Percentiles rank a stretch among this genome's conserved stretches.
These are phyloP conservation scores for Naganishia sp. DNA, from an alignment of 1,284 basidiomycete species.

Conservation along the genomic window DNA sequence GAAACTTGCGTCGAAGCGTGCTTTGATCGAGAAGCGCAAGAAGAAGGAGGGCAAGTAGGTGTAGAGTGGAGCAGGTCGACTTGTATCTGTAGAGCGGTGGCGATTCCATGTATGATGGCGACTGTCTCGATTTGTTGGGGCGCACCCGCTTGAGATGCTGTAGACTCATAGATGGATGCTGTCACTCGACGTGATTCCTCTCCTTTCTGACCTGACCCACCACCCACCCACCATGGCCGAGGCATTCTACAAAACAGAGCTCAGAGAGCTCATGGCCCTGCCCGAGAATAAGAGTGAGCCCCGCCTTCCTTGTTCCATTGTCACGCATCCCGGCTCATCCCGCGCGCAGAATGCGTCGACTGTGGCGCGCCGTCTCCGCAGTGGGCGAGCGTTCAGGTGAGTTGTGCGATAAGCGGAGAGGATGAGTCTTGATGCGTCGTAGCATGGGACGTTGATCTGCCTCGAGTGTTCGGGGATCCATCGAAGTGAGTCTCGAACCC, in stretches of 20 bases:
- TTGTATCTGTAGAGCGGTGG: not conserved
- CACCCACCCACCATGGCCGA: constrained; percentile 62
- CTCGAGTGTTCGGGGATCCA: constrained; percentile 87
- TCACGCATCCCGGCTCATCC: not conserved
- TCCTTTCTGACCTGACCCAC: not conserved
- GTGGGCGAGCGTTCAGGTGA: constrained; percentile 67
- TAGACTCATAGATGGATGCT: not conserved
- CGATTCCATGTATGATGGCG: constrained; percentile 1
- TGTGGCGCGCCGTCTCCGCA: constrained; percentile 84
- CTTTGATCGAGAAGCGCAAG: constrained; percentile 63
- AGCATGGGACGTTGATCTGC: constrained; percentile 77
- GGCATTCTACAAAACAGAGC: constrained; percentile 61
- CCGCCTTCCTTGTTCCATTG: not conserved
- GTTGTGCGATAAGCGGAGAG: constrained; percentile 54
- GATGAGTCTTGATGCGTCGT: constrained; percentile 33
- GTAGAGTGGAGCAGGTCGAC: no score
- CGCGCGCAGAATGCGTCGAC: constrained; percentile 64
- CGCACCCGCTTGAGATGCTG: not conserved
- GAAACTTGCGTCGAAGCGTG: constrained; percentile 64
- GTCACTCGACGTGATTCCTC: no score
- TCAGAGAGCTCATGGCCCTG: constrained; percentile 69
- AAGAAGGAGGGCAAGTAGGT: constrained; percentile 50
- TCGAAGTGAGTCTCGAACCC: constrained; percentile 61
- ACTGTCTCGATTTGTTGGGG: not conserved
- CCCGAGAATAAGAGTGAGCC: constrained; percentile 66